A percentile compares a stretch with the other conserved stretches of the same genome.
Evolutionary conservation across 148 eudicot species (phyloP).

Genomic region (Cornus controversa): DNA sequence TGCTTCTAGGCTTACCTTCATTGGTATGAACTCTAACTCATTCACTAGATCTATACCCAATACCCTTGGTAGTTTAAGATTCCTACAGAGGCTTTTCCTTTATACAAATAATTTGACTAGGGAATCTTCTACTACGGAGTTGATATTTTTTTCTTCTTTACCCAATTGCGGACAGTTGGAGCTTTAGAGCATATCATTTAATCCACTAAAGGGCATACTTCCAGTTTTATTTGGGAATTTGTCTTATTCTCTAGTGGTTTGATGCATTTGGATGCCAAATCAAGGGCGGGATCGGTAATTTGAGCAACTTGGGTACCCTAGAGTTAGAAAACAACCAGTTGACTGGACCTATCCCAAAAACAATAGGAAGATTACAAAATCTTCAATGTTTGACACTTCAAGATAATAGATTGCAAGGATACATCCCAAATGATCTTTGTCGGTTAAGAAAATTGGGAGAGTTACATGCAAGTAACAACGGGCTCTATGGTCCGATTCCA

Average conservation of each 20-base stretch:
- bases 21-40: slow-evolving; percentile 4
- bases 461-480: slow-evolving; percentile 15
- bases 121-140: slow-evolving; percentile 16
- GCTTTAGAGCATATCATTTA: neutral
- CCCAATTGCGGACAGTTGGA: slow-evolving; percentile 18
- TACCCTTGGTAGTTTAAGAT: slow-evolving; percentile 12
- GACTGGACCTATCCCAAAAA: slow-evolving; percentile 15
- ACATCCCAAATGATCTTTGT: slow-evolving; percentile 19
- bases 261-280: slow-evolving; percentile 21
- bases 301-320: slow-evolving; percentile 17
- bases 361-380: slow-evolving; percentile 12
- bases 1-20: slow-evolving; percentile 17
- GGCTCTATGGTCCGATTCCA: slow-evolving; percentile 20
- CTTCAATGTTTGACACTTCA: slow-evolving; percentile 21
- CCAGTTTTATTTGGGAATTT: slow-evolving; percentile 32
- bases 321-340: slow-evolving; percentile 20
- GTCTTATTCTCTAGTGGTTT: slow-evolving; percentile 10
- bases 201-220: slow-evolving; percentile 21
- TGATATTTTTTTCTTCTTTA: slow-evolving; percentile 21
- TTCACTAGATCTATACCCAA: slow-evolving; percentile 20
- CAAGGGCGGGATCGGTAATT: slow-evolving; percentile 25
- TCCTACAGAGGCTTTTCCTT: neutral
- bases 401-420: slow-evolving; percentile 24
- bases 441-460: slow-evolving; percentile 20
- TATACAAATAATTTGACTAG: slow-evolving; percentile 19